Conservation (phyloP, 148 eudicot genomes). For the Rhododendron mucronatum region DNA sequence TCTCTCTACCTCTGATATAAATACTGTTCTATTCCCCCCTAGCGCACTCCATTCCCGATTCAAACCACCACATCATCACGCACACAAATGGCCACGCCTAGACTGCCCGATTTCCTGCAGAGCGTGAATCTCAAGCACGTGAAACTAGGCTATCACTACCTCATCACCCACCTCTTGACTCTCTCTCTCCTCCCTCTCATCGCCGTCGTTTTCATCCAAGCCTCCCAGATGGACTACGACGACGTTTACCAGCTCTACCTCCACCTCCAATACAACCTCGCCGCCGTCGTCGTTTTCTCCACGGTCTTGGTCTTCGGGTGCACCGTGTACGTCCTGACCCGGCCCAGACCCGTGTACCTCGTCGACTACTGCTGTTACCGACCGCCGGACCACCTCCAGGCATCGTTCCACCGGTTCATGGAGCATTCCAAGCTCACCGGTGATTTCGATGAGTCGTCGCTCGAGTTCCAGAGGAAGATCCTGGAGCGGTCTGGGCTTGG, state of each 20-base stretch:
- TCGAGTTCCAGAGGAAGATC: constrained; percentile 55
- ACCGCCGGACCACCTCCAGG: constrained; percentile 34
- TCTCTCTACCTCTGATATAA: background rate
- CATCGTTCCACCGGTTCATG: constrained; percentile 24
- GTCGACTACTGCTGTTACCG: constrained; percentile 51
- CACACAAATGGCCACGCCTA: background rate
- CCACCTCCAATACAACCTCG: constrained; percentile 40
- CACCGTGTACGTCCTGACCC: constrained; percentile 42
- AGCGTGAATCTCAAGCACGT: constrained; percentile 29
- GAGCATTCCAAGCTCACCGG: constrained; percentile 39
- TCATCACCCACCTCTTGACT: constrained; percentile 39
- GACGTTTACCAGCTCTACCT: constrained; percentile 42
- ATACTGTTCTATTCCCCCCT: background rate
- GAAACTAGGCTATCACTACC: constrained; percentile 56
- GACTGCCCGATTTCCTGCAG: background rate
- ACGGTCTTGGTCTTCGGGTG: constrained; percentile 33
- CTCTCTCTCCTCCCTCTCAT: constrained; percentile 43
- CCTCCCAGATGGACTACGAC: constrained; percentile 44
- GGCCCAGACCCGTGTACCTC: constrained; percentile 46
- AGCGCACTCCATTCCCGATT: background rate
- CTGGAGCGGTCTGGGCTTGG: constrained; percentile 58
- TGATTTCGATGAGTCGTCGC: constrained; percentile 42
- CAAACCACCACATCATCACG: background rate
- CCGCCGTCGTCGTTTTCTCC: constrained; percentile 19
- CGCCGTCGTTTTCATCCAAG: constrained; percentile 28